Evolutionary conservation across 2,329 filamentous ascomycete genomes (phyloP).

Genomic region (Phialemoniopsis sp.): DNA sequence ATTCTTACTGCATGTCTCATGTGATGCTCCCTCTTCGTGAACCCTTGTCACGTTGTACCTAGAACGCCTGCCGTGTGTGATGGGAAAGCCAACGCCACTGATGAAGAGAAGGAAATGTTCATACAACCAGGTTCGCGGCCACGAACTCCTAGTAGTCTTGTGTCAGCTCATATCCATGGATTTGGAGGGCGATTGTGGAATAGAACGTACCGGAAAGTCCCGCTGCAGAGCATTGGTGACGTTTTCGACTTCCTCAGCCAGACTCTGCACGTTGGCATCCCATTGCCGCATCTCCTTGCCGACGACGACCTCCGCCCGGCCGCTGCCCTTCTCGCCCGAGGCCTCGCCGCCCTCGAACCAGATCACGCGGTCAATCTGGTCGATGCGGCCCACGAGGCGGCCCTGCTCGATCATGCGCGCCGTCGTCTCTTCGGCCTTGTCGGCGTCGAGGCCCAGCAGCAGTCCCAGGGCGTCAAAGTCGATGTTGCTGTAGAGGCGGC

Average conservation of each 20-base stretch:
- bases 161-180: too few species aligned
- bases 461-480: conserved; percentile 69
- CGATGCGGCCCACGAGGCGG: conserved; percentile 80
- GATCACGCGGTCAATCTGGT: conserved; percentile 86
- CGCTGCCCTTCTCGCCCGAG: conserved; percentile 63
- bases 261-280: conserved; percentile 81
- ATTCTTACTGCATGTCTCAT: too few species aligned
- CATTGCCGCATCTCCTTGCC: conserved; percentile 75
- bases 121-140: conserved; percentile 44
- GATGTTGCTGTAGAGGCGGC: conserved; percentile 75
- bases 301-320: conserved; percentile 58
- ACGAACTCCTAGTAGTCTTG: conserved; percentile 45
- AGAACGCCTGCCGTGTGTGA: too few species aligned
- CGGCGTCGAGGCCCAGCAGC: conserved; percentile 73
- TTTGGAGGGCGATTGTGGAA: too few species aligned
- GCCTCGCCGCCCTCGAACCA: conserved; percentile 78
- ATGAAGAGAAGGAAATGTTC: conserved; percentile 3
- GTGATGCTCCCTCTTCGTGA: too few species aligned
- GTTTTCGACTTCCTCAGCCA: conserved; percentile 79
- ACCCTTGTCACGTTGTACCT: too few species aligned
- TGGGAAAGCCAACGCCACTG: too few species aligned
- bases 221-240: conserved; percentile 77
- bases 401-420: conserved; percentile 96
- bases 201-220: conserved; percentile 66
- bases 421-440: conserved; percentile 85